Conservation (phyloP, 2,329 filamentous ascomycete genomes). For the Colletotrichum lini region DNA sequence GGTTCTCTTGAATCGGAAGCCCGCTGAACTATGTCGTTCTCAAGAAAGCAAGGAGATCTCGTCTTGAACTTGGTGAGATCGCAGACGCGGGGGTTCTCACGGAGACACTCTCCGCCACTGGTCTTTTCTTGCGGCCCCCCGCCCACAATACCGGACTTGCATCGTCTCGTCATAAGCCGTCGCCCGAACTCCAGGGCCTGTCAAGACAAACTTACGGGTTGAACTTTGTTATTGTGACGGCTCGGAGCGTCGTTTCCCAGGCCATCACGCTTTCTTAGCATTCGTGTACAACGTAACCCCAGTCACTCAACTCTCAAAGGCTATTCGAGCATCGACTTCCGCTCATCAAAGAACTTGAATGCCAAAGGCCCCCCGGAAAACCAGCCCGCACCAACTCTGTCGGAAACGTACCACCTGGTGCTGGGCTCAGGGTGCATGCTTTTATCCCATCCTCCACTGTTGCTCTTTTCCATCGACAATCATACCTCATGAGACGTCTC, state of each 20-base stretch:
- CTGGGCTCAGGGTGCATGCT: neutral
- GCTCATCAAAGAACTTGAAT: neutral
- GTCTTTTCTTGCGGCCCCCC: neutral
- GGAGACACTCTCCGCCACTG: neutral
- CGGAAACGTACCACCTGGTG: slow-evolving; percentile 7
- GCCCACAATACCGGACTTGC: neutral
- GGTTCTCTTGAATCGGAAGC: neutral
- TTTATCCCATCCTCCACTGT: slow-evolving; percentile 18
- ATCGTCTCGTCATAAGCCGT: neutral
- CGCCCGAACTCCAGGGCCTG: neutral
- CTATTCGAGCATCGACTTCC: neutral
- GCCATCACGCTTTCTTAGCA: neutral
- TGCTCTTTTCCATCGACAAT: slow-evolving; percentile 25
- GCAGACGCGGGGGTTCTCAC: neutral
- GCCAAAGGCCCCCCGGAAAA: neutral
- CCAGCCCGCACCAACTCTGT: neutral
- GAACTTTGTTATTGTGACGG: neutral
- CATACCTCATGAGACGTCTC: slow-evolving; percentile 40
- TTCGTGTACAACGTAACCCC: neutral
- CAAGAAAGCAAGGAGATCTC: neutral
- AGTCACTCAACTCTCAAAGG: no score
- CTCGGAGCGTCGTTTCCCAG: no score
- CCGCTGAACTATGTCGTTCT: neutral
- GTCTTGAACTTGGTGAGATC: no score
- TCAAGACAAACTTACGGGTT: neutral